Base-by-base conservation (phyloP, 1,139 yeast genomes). In the Blastobotrys raffinosifermentans region DNA sequence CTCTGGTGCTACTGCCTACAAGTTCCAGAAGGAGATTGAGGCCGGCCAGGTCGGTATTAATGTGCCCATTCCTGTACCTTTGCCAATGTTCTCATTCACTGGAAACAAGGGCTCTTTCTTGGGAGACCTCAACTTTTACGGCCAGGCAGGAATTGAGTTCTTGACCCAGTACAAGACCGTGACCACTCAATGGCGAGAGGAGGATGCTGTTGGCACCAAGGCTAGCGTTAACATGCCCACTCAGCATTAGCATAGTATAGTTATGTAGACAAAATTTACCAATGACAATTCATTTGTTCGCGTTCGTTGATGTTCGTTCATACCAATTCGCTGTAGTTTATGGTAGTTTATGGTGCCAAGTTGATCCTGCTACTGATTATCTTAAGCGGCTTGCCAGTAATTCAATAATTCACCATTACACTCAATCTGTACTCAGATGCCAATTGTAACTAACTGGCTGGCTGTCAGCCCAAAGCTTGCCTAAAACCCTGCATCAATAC, bases 31-130 rank as follows among this genome's bases (percentile, higher is more conserved):
- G 64, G 72, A 76, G 50, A 75, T 80, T 44, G 83, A 79, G 43
- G 77, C 80, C 43, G 91, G 91, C 19, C 89, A 81, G 62, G 83
- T 81, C 40, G 91, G 91, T 44, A 72, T 81, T 53, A 81, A 81
- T 51, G 86, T 81, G 34, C 89, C 91, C 19, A 81, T 81, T 48
- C 91, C 89, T n/a, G 91, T 81, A 15, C 89, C 89, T 41, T 66
- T 81, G 56, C 89, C 91, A 45, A 78, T 80, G 84, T 81, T 81
- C 59, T 78, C 86, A 4, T 81, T 81, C 66, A 81, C 89, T 18
- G 91, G 91, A 23, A 77, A 77, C 58, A 80, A 80, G 64, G 84
- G 79, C 23, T 78, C 86, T 2, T 80, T 80, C 72, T 67, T 80
- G 50, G 89, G 91, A 31, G 87, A 80, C 57, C 70, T 81, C 67